phyloP scores from a whole-genome alignment of 2,329 filamentous ascomycete species.

The Arthrobotrys megalospora region DNA sequence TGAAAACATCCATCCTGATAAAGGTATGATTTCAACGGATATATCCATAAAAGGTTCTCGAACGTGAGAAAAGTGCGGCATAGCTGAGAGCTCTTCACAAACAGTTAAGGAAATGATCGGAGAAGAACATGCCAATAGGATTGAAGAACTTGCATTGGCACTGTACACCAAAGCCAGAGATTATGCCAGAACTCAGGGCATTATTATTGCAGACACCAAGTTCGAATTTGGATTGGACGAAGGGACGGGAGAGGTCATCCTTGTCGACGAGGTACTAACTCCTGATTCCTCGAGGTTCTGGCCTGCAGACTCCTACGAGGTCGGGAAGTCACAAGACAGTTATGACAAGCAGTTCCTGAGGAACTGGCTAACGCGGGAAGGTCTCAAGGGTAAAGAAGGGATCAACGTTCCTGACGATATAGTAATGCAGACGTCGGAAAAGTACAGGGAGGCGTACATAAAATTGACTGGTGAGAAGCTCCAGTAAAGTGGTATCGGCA shows the following conservation, averaged over 20 bases:
- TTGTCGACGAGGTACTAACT: slow-evolving; percentile 88
- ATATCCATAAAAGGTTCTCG: not conserved
- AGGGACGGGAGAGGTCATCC: slow-evolving; percentile 77
- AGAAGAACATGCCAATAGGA: slow-evolving; percentile 74
- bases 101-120: slow-evolving; percentile 73
- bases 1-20: slow-evolving; percentile 84
- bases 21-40: slow-evolving; percentile 68
- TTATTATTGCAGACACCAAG: slow-evolving; percentile 84
- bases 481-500: slow-evolving; percentile 26
- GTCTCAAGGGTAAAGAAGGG: slow-evolving; percentile 81
- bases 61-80: slow-evolving; percentile 10
- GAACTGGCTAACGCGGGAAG: slow-evolving; percentile 82
- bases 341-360: slow-evolving; percentile 90
- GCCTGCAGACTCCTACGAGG: slow-evolving; percentile 79
- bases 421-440: slow-evolving; percentile 76
- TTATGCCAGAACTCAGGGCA: slow-evolving; percentile 77
- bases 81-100: slow-evolving; percentile 54
- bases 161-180: slow-evolving; percentile 76
- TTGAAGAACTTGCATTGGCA: slow-evolving; percentile 76
- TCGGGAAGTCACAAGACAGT: slow-evolving; percentile 82
- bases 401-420: slow-evolving; percentile 82
- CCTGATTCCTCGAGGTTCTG: slow-evolving; percentile 90
- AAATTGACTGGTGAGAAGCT: slow-evolving; percentile 73
- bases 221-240: slow-evolving; percentile 82
- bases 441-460: slow-evolving; percentile 83